phyloP scores from a whole-genome alignment of 306 rosid genomes.

The Cyclanthera cordifolia region DNA sequence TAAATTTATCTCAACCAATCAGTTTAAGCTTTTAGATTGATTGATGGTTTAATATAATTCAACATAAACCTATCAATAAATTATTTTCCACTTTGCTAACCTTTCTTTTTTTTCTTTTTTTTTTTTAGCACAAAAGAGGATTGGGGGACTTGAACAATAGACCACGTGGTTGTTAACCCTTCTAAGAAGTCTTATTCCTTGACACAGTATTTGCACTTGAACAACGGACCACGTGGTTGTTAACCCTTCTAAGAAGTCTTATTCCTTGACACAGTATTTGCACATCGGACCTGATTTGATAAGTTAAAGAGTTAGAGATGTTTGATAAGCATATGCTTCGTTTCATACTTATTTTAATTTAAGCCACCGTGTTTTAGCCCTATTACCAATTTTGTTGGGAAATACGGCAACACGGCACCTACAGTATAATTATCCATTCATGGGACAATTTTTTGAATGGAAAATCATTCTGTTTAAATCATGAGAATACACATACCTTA shows the following conservation, averaged over 20 bases:
- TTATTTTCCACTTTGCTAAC: no score
- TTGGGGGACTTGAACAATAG: no score
- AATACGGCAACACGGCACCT: background rate
- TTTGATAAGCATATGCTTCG: background rate
- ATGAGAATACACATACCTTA: conserved; percentile 46
- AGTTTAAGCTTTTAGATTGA: no score
- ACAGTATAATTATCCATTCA: background rate
- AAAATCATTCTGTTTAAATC: background rate
- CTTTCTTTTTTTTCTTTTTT: no score
- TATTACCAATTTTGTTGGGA: background rate
- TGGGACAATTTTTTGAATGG: background rate
- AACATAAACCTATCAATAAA: no score
- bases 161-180: no score
- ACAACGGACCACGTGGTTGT: no score
- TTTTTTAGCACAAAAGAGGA: no score
- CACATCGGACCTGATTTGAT: background rate
- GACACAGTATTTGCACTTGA: no score
- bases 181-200: no score
- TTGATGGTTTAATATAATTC: no score
- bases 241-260: conserved; percentile 1
- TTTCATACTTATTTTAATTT: conserved; percentile 2
- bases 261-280: background rate
- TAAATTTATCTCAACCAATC: no score
- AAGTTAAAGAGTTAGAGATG: background rate
- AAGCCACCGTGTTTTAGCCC: background rate